A percentile compares a stretch with the other conserved stretches of the same genome.
These are phyloP conservation scores for Fusarium avenaceum DNA, from an alignment of 2,329 filamentous ascomycete genomes.

Conservation along the genomic window DNA sequence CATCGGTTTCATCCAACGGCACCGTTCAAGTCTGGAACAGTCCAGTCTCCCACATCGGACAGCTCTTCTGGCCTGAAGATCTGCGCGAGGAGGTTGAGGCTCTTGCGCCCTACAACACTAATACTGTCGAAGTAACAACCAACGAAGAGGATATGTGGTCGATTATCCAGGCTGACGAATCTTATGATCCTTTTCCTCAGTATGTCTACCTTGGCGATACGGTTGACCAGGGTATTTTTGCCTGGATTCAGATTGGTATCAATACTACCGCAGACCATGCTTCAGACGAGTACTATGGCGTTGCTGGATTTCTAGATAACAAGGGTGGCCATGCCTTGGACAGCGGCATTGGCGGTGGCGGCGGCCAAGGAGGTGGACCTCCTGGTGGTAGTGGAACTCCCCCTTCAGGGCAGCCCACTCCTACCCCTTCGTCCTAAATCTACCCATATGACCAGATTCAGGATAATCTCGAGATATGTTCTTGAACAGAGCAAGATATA, in stretches of 20 bases:
- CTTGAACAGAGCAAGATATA: too few relatives aligned
- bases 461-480: too few relatives aligned
- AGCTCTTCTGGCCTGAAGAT: constrained; percentile 24
- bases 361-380: not conserved
- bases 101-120: constrained; percentile 9
- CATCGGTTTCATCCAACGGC: constrained; percentile 10
- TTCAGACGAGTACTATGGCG: constrained; percentile 9
- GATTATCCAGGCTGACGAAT: constrained; percentile 15
- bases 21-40: constrained; percentile 22
- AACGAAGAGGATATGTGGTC: constrained; percentile 27
- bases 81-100: constrained; percentile 1
- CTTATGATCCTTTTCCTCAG: constrained; percentile 22
- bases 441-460: too few relatives aligned
- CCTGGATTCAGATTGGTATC: constrained; percentile 22
- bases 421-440: not conserved
- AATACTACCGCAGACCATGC: not conserved
- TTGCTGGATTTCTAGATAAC: constrained; percentile 12
- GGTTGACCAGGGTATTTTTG: constrained; percentile 18
- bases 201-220: constrained; percentile 16
- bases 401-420: constrained; percentile 10
- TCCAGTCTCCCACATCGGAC: constrained; percentile 15
- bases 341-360: constrained; percentile 13
- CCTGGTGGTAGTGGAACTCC: not conserved
- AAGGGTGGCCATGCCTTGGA: constrained; percentile 15
- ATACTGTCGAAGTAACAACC: not conserved